Evolutionary conservation across 257 asterid species (phyloP).

Genomic region (Verbena officinalis): DNA sequence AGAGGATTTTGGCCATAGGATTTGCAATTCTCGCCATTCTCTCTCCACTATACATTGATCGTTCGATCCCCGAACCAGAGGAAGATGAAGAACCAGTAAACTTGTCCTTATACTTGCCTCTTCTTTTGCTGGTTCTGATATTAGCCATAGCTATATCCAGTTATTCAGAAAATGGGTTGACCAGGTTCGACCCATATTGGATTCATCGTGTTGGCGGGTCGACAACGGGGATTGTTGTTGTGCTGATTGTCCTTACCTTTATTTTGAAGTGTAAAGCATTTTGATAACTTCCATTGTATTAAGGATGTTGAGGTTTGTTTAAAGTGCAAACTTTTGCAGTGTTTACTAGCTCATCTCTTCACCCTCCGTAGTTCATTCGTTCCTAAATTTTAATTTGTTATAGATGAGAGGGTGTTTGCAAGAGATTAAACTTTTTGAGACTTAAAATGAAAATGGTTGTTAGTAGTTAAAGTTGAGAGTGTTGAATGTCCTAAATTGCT

Average conservation of each 20-base stretch:
- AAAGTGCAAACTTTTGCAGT: slow-evolving; percentile 16
- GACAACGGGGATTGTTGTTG: slow-evolving; percentile 41
- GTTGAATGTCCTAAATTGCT: too few species aligned
- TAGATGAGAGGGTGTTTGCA: too few species aligned
- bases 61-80: slow-evolving; percentile 40
- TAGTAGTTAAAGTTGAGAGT: too few species aligned
- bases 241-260: slow-evolving; percentile 39
- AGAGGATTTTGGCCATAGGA: slow-evolving; percentile 49
- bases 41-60: slow-evolving; percentile 60
- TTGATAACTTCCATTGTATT: not conserved
- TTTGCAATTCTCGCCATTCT: slow-evolving; percentile 48
- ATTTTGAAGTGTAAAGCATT: slow-evolving; percentile 44
- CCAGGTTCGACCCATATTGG: slow-evolving; percentile 50
- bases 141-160: slow-evolving; percentile 42
- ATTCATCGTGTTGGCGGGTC: slow-evolving; percentile 51
- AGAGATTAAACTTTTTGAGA: too few species aligned
- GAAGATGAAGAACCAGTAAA: slow-evolving; percentile 39
- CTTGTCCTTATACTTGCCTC: slow-evolving; percentile 44
- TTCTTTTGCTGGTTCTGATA: slow-evolving; percentile 44
- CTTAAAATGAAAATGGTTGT: too few species aligned
- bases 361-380: not conserved
- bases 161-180: slow-evolving; percentile 38
- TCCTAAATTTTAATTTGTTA: not conserved
- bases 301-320: slow-evolving; percentile 6
- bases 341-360: not conserved